Evolutionary conservation across 2,329 filamentous ascomycete species (phyloP).

Genomic region (Phyllosticta paracitricarpa): DNA sequence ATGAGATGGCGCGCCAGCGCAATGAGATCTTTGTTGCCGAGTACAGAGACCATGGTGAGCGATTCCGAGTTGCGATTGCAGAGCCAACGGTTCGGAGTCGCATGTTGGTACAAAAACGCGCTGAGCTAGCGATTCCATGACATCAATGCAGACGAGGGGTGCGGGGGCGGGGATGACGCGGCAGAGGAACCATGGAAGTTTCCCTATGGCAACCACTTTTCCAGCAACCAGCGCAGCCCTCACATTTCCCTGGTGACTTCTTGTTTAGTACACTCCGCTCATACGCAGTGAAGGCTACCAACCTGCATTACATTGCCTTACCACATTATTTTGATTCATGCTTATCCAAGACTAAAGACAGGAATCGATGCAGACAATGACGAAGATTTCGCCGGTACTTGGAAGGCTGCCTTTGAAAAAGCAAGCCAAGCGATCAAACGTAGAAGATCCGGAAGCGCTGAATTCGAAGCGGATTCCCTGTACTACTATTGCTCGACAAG

Average conservation of each 20-base stretch:
- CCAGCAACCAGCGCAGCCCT: not conserved
- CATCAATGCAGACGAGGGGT: not conserved
- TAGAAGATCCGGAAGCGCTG: not conserved
- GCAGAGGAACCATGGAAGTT: not conserved
- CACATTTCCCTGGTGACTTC: not conserved
- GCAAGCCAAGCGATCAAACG: not conserved
- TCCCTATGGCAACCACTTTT: not conserved
- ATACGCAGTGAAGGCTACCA: too few relatives aligned
- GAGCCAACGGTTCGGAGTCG: not conserved
- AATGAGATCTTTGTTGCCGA: conserved; percentile 8
- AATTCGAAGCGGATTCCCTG: not conserved
- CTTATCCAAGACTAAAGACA: too few relatives aligned
- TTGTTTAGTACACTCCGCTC: too few relatives aligned
- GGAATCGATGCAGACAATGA: too few relatives aligned
- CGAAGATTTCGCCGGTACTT: too few relatives aligned
- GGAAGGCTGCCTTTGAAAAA: not conserved
- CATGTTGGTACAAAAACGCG: not conserved
- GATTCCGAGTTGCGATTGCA: not conserved
- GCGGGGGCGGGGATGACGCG: not conserved
- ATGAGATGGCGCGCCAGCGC: conserved; percentile 28
- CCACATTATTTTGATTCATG: too few relatives aligned
- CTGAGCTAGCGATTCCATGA: not conserved
- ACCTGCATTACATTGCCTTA: too few relatives aligned
- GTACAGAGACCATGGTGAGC: not conserved
- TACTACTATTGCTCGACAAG: not conserved